phyloP scores from a whole-genome alignment of 2,329 filamentous ascomycete genomes.

The Stagonosporopsis chrysanthemi region DNA sequence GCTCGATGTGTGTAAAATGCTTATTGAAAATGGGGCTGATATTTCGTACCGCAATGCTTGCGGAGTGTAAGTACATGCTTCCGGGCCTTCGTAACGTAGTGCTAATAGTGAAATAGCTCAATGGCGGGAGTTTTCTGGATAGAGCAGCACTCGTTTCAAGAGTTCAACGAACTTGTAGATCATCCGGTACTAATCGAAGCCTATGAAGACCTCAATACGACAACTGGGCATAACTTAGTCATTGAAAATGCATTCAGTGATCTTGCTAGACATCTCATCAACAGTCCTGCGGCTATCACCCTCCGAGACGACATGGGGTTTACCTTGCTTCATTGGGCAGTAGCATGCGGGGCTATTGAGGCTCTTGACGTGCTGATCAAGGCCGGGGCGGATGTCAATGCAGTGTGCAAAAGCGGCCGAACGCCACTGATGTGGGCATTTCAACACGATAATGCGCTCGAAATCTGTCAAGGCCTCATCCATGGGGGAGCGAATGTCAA shows the following conservation, averaged over 20 bases:
- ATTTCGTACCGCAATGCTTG: neutral
- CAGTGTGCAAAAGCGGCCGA: constrained; percentile 1
- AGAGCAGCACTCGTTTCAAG: neutral
- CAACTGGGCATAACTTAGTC: neutral
- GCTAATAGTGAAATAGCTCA: neutral
- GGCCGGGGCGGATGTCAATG: constrained; percentile 1
- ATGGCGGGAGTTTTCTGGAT: neutral
- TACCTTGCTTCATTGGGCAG: neutral
- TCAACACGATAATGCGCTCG: too few relatives aligned
- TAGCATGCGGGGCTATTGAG: neutral
- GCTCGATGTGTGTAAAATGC: neutral
- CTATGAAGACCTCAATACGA: neutral
- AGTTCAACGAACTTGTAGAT: neutral
- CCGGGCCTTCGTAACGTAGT: too few relatives aligned
- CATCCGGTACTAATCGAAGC: neutral
- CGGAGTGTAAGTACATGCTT: neutral
- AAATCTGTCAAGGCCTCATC: neutral
- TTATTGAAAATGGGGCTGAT: neutral
- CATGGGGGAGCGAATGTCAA: neutral
- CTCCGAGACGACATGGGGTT: neutral
- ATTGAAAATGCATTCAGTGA: neutral
- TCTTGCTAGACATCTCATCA: neutral
- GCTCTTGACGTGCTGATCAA: neutral
- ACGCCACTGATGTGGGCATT: neutral
- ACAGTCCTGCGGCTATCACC: neutral